Evolutionary conservation across 129 eudicot species (phyloP).

Genomic region (Tagetes patula): DNA sequence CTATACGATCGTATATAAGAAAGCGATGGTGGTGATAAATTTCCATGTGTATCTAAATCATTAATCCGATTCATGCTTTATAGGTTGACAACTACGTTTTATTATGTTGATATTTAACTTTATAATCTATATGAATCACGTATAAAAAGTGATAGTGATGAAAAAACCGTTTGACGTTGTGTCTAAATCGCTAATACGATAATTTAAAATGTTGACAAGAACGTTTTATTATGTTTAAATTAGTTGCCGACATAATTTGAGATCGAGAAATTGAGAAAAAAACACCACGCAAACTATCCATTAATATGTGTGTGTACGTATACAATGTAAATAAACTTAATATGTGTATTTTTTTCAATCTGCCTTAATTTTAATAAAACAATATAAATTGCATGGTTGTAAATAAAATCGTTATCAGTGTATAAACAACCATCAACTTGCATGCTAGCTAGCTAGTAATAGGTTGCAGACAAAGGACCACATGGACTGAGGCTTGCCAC

Average conservation of each 20-base stretch:
- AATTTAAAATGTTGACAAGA: neutral
- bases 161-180: neutral
- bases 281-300: neutral
- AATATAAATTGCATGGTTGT: neutral
- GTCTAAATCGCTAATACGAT: neutral
- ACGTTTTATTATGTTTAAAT: neutral
- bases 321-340: neutral
- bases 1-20: neutral
- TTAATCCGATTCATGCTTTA: neutral
- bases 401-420: neutral
- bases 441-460: neutral
- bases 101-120: neutral
- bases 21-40: neutral
- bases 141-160: neutral
- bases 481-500: neutral
- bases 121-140: neutral
- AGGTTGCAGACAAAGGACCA: constrained; percentile 9
- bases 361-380: neutral
- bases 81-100: neutral
- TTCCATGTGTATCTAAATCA: neutral
- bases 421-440: constrained; percentile 1
- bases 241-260: neutral
- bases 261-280: no score
- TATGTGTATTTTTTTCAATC: neutral
- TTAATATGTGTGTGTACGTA: no score